Conservation (phyloP, 805 yeast genomes). For the Starmerella etchellsii region DNA sequence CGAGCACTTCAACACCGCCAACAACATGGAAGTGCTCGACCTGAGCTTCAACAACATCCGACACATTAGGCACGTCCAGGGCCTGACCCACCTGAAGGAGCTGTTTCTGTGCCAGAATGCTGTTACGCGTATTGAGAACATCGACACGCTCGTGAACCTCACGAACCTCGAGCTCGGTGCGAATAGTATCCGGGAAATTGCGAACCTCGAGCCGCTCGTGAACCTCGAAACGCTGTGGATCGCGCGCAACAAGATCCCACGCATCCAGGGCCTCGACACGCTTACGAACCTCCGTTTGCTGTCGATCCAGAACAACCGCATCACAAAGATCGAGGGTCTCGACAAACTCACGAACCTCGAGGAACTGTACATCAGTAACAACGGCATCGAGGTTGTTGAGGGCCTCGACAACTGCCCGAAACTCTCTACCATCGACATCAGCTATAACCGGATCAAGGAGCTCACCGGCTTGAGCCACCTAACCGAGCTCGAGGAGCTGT, state of each 20-base stretch:
- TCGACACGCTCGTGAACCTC: conserved; percentile 44
- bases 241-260: conserved; percentile 69
- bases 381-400: conserved; percentile 61
- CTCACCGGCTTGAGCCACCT: conserved; percentile 57
- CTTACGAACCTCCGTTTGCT: conserved; percentile 56
- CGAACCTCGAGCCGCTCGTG: conserved; percentile 41
- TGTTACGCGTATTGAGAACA: conserved; percentile 55
- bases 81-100: conserved; percentile 47
- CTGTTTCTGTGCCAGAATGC: conserved; percentile 82
- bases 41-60: conserved; percentile 81
- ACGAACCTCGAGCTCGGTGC: conserved; percentile 83
- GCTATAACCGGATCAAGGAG: conserved; percentile 54
- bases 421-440: conserved; percentile 63
- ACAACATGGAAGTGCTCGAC: conserved; percentile 45
- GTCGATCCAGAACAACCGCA: conserved; percentile 77
- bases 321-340: conserved; percentile 69
- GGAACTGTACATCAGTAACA: conserved; percentile 80
- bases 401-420: conserved; percentile 60
- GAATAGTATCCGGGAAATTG: conserved; percentile 47
- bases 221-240: conserved; percentile 73
- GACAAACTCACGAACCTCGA: conserved; percentile 59
- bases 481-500: conserved; percentile 66
- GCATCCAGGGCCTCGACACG: conserved; percentile 46
- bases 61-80: conserved; percentile 65
- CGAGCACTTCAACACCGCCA: conserved; percentile 38